Evolutionary conservation across 108 stramenopile genomes (phyloP).

Genomic region (Nitzschia sp.): DNA sequence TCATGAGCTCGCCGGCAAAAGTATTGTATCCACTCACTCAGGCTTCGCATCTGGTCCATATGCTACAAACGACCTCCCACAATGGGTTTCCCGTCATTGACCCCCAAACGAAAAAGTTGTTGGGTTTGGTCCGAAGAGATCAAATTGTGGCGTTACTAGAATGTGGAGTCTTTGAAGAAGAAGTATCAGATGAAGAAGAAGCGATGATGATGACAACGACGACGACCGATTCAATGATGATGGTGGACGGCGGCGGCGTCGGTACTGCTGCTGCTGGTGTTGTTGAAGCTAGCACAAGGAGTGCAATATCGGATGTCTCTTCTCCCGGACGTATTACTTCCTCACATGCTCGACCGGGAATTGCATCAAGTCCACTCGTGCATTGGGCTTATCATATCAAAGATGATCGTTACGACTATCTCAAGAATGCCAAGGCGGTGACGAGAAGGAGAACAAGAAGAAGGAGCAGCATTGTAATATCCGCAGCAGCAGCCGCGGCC

Average conservation of each 20-base stretch:
- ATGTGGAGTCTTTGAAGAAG: constrained; percentile 48
- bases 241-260: not conserved
- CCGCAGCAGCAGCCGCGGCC: no score
- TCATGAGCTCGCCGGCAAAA: constrained; percentile 50
- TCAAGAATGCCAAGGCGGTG: not conserved
- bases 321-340: not conserved
- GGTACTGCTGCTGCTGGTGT: not conserved
- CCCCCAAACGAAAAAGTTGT: constrained; percentile 21
- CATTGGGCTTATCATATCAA: constrained; percentile 38
- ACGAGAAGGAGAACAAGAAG: no score
- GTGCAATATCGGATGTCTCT: no score
- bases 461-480: not conserved
- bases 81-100: constrained; percentile 75
- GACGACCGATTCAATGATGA: no score
- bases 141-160: constrained; percentile 55
- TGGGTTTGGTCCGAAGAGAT: constrained; percentile 53
- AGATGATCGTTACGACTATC: constrained; percentile 34
- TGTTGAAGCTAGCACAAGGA: not conserved
- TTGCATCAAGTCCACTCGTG: constrained; percentile 17
- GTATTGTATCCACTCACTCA: constrained; percentile 23
- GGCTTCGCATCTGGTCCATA: constrained; percentile 34
- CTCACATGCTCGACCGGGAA: not conserved
- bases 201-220: not conserved
- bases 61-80: constrained; percentile 30
- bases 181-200: not conserved